phyloP scores from a whole-genome alignment of 2,329 filamentous ascomycete genomes.

The Penicillium janthinellum region DNA sequence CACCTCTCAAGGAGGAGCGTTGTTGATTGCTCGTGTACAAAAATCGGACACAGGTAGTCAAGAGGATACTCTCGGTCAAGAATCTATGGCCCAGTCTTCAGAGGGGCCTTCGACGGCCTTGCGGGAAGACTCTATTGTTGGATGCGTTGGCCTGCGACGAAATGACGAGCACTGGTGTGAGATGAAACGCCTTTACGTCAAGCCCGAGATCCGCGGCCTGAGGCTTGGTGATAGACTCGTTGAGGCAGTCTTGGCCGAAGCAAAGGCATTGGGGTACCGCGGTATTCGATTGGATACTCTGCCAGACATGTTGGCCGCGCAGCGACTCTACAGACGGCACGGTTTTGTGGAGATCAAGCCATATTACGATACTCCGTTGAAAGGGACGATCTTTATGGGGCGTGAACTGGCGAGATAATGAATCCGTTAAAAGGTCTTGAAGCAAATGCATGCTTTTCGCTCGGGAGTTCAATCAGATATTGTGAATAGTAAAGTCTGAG shows the following conservation, averaged over 20 bases:
- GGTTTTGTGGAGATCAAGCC: conserved; percentile 56
- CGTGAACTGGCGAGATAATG: background rate
- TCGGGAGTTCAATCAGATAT: too few relatives aligned
- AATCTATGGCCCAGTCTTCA: background rate
- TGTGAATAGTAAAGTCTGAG: too few relatives aligned
- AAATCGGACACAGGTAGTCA: background rate
- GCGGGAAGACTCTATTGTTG: conserved; percentile 34
- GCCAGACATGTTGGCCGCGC: conserved; percentile 54
- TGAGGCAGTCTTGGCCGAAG: conserved; percentile 47
- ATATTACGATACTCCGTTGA: conserved; percentile 60
- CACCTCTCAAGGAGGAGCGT: conserved; percentile 46
- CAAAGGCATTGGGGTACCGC: conserved; percentile 52
- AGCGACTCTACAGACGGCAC: conserved; percentile 50
- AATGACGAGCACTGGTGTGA: conserved; percentile 46
- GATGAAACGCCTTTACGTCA: conserved; percentile 61
- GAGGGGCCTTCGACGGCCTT: background rate
- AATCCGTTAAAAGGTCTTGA: too few relatives aligned
- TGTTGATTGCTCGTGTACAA: conserved; percentile 50
- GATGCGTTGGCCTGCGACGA: conserved; percentile 55
- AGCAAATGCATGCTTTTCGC: too few relatives aligned
- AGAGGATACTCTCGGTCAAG: conserved; percentile 18
- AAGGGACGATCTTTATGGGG: conserved; percentile 56
- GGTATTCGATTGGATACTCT: conserved; percentile 61
- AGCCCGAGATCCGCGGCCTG: conserved; percentile 50
- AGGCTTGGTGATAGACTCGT: conserved; percentile 55